These are phyloP conservation scores for Cladosporium sp. DNA, from an alignment of 2,329 filamentous ascomycete species.

Conservation along the genomic window DNA sequence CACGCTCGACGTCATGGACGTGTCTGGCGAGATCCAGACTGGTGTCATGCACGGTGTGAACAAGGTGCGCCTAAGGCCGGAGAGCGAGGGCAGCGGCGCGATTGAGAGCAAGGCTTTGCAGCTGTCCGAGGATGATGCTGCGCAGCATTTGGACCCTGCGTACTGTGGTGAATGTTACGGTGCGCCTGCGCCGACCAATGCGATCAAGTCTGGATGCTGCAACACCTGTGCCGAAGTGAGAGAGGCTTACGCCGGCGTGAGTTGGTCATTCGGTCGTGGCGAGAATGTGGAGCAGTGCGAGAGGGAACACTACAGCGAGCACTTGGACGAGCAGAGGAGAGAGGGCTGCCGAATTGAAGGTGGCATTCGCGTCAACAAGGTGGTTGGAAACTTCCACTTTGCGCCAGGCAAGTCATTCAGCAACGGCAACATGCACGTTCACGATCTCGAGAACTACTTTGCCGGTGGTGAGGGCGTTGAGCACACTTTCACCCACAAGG, in stretches of 20 bases:
- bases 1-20: conserved; percentile 98
- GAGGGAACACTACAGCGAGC: conserved; percentile 88
- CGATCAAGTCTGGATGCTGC: conserved; percentile 81
- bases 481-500: conserved; percentile 84
- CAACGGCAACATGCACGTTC: conserved; percentile 94
- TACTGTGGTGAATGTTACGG: conserved; percentile 97
- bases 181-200: conserved; percentile 66
- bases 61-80: conserved; percentile 77
- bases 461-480: conserved; percentile 61
- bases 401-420: conserved; percentile 94
- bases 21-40: conserved; percentile 93
- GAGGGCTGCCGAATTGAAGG: conserved; percentile 96
- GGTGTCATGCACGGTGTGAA: conserved; percentile 88
- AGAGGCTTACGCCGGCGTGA: conserved; percentile 83
- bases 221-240: conserved; percentile 96
- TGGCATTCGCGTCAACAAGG: conserved; percentile 91
- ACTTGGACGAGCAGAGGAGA: conserved; percentile 77
- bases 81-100: conserved; percentile 68
- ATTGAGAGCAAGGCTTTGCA: conserved; percentile 67
- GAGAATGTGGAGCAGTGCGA: conserved; percentile 93
- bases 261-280: conserved; percentile 91
- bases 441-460: conserved; percentile 95
- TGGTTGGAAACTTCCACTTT: conserved; percentile 97
- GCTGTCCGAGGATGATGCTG: conserved; percentile 66
- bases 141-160: conserved; percentile 76